Evolutionary conservation across 176 grass and related monocot species (phyloP), one percentile per base, ranked within the genome.

Genomic region (Chloris gayana): DNA sequence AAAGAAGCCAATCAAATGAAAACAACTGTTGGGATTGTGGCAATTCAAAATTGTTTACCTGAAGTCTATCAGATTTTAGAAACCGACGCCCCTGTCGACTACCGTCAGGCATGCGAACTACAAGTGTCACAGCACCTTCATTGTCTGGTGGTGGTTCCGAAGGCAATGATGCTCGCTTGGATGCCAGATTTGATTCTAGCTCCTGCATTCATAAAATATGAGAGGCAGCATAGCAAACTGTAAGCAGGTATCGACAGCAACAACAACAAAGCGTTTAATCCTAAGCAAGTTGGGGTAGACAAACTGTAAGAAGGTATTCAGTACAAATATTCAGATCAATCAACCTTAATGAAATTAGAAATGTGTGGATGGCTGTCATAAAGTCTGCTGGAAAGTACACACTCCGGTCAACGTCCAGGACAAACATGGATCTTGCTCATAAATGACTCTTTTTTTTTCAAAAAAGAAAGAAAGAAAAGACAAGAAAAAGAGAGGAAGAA

Each of bases 31-130:
- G 62, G 15, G 71, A 72, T 77, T 72, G 60, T 39, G 8, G 69
- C 34, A 83, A 61, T 37, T 79, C 6, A 72, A 77, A 41, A 91
- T 32, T 29, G 69, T 70, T 75, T 80, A 95, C 96, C 88, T 90
- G 78, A 85, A 99, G 85, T 82, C 88, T 99, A 86, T 99, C 88
- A 80, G 96, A 89, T 88, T 93, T 99, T 25, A 95, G 72, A 83
- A 99, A 99, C 17, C 92, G 88, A 70, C 90, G 96, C 27, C 88
- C 92, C 39, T 64, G 82, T 49, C 92, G 92, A 69, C 78, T 95
- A 44, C 96, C 96, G 71, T 99, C 88, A 80, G 96, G 92, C 92
- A 99, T 95, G 31, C 90, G 92, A 63, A 99, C 96, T 29, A 99
- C 75, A 70, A 99, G 73, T 70, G 92, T 95, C 63, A 99, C 89